phyloP scores from a whole-genome alignment of 169 alveolate species.

The Plasmodium cynomolgi region DNA sequence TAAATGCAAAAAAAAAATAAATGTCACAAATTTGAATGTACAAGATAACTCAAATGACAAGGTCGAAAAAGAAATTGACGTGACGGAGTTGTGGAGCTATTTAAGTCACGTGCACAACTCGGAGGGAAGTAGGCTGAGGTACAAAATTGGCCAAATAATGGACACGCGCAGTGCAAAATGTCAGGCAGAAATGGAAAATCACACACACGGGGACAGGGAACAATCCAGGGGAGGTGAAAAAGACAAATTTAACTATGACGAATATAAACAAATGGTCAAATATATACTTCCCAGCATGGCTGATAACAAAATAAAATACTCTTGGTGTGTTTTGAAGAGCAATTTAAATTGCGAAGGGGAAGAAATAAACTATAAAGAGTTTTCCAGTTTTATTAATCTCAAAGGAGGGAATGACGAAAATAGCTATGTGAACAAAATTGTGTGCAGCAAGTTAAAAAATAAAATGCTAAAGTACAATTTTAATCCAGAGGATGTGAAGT shows the following conservation, averaged over 20 bases:
- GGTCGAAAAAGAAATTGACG: slow-evolving; percentile 18
- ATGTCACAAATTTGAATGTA: background rate
- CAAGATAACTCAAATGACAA: slow-evolving; percentile 15
- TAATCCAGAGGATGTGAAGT: slow-evolving; percentile 42
- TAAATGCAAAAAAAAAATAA: slow-evolving; percentile 36
- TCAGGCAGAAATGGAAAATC: background rate
- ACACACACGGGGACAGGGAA: background rate
- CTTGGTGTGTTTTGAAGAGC: slow-evolving; percentile 38
- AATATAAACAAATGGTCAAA: slow-evolving; percentile 43
- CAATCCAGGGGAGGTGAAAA: background rate
- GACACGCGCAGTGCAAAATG: background rate
- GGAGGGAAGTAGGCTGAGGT: slow-evolving; percentile 31
- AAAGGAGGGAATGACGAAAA: slow-evolving; percentile 43
- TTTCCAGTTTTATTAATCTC: slow-evolving; percentile 27
- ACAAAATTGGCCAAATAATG: slow-evolving; percentile 31
- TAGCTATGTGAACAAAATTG: slow-evolving; percentile 45
- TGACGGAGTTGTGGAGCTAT: slow-evolving; percentile 46
- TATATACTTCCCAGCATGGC: slow-evolving; percentile 54
- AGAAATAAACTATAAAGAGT: slow-evolving; percentile 16
- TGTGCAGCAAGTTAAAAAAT: slow-evolving; percentile 49
- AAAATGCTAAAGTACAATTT: slow-evolving; percentile 63
- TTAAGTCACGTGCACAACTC: slow-evolving; percentile 50
- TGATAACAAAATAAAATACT: slow-evolving; percentile 36
- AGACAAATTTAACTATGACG: slow-evolving; percentile 40
- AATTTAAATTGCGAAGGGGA: slow-evolving; percentile 35